Percentiles rank a stretch among this genome's conserved stretches.
These are phyloP conservation scores for Fusarium praegraminearum DNA, from an alignment of 2,329 filamentous ascomycete genomes.

Conservation along the genomic window DNA sequence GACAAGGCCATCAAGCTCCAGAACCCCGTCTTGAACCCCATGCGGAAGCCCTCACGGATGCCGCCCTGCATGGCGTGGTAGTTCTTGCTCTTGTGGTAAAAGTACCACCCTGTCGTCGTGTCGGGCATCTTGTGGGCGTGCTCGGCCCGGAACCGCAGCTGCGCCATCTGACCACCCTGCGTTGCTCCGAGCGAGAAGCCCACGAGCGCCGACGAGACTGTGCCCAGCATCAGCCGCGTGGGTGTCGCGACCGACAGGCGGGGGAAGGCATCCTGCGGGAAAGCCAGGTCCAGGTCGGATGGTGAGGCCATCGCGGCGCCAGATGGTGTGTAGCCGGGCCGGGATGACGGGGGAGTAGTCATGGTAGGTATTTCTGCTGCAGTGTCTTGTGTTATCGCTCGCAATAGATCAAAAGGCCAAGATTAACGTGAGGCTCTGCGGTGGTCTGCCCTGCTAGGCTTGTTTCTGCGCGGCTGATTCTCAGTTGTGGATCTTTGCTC, in stretches of 20 bases:
- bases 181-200: constrained; percentile 78
- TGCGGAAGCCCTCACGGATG: constrained; percentile 80
- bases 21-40: constrained; percentile 76
- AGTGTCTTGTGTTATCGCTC: neutral
- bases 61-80: constrained; percentile 86
- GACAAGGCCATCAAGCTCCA: constrained; percentile 83
- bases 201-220: constrained; percentile 71
- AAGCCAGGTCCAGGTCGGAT: constrained; percentile 29
- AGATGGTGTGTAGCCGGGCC: constrained; percentile 33
- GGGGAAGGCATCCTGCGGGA: constrained; percentile 52
- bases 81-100: constrained; percentile 99
- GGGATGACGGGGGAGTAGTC: constrained; percentile 21
- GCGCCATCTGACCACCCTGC: constrained; percentile 78
- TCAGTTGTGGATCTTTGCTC: constrained; percentile 32
- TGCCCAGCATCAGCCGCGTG: constrained; percentile 74
- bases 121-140: constrained; percentile 93
- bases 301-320: constrained; percentile 26
- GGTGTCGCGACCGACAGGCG: constrained; percentile 73
- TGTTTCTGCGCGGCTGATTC: constrained; percentile 25
- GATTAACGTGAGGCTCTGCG: constrained; percentile 38
- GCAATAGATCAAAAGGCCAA: constrained; percentile 10
- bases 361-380: neutral
- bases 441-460: constrained; percentile 15
- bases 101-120: constrained; percentile 88
- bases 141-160: constrained; percentile 90